Evolutionary conservation across 345 rosid species (phyloP), one percentile per base, ranked within the genome.

Genomic region (Salix brachista): DNA sequence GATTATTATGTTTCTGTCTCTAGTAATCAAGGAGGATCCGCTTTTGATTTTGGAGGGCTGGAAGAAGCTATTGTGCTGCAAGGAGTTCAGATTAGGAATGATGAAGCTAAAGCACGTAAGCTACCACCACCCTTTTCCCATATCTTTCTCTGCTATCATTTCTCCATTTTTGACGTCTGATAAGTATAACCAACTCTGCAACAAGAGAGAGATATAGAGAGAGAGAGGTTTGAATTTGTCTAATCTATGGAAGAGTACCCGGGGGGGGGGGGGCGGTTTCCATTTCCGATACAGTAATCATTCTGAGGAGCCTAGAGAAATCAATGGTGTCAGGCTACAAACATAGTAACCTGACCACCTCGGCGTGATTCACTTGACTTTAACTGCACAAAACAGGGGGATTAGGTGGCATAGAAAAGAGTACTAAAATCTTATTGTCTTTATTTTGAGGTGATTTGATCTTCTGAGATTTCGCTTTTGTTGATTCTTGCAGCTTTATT

Each of bases 41-140:
- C 94, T 58, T 96, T 96, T 82, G 97, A 92, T 85, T 96, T 93
- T 70, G 99, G 99, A 70, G 98, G 92, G 91, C 92, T 96, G 52
- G 98, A 96, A 85, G 99, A 93, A 85, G 99, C 99, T 81, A 93
- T 95, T 67, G 92, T 90, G 75, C 84, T 96, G 84, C 92, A 91
- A 86, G 99, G 98, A 81, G 88, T 87, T 58, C 86, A 87, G 89
- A 83, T 86, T 75, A 85, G 94, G 72, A 89, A 90, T 85, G 97
- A 93, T 78, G 99, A 92, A 86, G 83, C 85, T 32, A 91, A 87
- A 88, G 84, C 91, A 86, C 83, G 94, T 90, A 91, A 80, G 90
- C 62, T 28, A 56, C 78, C 62, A 56, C 78, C 62, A 23, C 64
- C 28, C 64, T 58, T 70, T 36, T 67, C 77, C 66, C 83, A 69